These are phyloP conservation scores for Bassia scoparia DNA, from an alignment of 148 eudicot species.

Conservation along the genomic window DNA sequence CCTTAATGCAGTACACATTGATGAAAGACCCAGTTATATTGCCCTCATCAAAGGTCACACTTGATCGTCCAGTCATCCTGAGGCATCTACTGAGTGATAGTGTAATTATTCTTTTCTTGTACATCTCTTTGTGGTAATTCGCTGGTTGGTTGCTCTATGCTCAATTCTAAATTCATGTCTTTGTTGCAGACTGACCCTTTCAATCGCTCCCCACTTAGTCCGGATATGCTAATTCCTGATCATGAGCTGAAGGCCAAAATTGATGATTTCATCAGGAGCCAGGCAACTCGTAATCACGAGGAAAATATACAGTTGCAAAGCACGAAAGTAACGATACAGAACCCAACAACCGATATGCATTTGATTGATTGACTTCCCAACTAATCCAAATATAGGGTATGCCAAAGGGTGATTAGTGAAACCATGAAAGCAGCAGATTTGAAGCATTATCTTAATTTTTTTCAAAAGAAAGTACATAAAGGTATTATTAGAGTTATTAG, in stretches of 20 bases:
- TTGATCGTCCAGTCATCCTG: constrained; percentile 88
- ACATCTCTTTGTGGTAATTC: not conserved
- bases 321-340: constrained; percentile 43
- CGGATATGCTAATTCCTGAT: constrained; percentile 90
- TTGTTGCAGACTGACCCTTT: constrained; percentile 85
- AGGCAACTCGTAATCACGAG: constrained; percentile 29
- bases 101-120: constrained; percentile 35
- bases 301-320: constrained; percentile 33
- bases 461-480: not conserved
- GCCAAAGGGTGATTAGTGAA: constrained; percentile 1
- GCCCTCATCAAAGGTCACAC: constrained; percentile 80
- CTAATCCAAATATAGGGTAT: constrained; percentile 4
- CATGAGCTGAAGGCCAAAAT: constrained; percentile 67
- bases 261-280: constrained; percentile 67
- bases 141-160: not conserved
- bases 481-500: not conserved
- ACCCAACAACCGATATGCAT: constrained; percentile 35
- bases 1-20: constrained; percentile 76
- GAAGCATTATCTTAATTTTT: not conserved
- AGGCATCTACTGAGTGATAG: constrained; percentile 94
- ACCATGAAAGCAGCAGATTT: not conserved
- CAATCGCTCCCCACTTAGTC: constrained; percentile 83
- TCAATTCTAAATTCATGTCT: not conserved
- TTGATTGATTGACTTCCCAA: constrained; percentile 34
- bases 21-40: constrained; percentile 96